Evolutionary conservation across 148 eudicot species (phyloP).

Genomic region (Rhododendron mucronatum): DNA sequence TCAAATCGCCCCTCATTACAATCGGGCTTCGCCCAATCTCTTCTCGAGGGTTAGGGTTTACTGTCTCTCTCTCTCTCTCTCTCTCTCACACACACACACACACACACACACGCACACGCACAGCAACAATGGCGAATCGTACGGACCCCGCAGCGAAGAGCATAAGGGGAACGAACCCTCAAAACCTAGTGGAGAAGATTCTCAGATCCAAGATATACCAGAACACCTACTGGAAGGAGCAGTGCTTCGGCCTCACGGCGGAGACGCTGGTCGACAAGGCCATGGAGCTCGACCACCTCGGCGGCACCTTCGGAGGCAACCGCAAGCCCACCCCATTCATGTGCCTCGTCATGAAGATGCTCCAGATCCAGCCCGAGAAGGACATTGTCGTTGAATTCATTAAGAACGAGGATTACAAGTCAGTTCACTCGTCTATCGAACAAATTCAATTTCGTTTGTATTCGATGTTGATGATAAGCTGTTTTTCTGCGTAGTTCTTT

Average conservation of each 20-base stretch:
- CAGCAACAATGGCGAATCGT: conserved; percentile 80
- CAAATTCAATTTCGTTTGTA: not conserved
- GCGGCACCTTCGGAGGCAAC: conserved; percentile 85
- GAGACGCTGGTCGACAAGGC: conserved; percentile 99
- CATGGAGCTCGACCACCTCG: conserved; percentile 95
- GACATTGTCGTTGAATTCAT: conserved; percentile 92
- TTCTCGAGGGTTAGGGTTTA: conserved; percentile 1
- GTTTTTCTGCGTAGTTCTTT: no score
- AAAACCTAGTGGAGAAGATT: conserved; percentile 89
- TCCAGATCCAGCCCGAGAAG: conserved; percentile 66
- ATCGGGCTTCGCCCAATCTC: not conserved
- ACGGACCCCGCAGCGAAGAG: conserved; percentile 88
- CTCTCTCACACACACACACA: not conserved
- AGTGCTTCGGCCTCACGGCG: conserved; percentile 94
- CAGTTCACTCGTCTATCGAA: not conserved
- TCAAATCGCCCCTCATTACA: not conserved
- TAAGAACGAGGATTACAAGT: conserved; percentile 62
- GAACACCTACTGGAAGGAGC: conserved; percentile 91
- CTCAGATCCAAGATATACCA: conserved; percentile 81
- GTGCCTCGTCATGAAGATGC: conserved; percentile 95
- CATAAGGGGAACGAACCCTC: conserved; percentile 94
- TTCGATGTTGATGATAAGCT: no score
- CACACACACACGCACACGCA: no score
- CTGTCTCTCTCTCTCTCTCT: not conserved
- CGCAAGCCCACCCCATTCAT: conserved; percentile 90